Percentiles rank a stretch among this genome's conserved stretches.
Evolutionary conservation across 2,329 filamentous ascomycete genomes (phyloP).

Genomic region (Pseudogymnoascus sp.): DNA sequence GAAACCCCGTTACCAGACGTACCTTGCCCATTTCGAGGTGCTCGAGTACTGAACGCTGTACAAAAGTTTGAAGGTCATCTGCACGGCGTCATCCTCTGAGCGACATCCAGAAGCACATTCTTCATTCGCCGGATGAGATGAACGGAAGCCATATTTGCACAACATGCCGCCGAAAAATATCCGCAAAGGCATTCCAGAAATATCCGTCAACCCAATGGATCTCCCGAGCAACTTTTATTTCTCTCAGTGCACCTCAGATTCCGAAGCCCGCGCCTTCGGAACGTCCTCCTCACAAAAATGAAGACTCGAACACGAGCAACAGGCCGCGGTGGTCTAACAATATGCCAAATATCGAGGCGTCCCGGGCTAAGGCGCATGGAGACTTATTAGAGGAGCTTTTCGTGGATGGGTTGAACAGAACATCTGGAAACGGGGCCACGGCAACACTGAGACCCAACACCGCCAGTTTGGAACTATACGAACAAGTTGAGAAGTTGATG

Average conservation of each 20-base stretch:
- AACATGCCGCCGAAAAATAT: constrained; percentile 26
- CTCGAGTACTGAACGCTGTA: background rate
- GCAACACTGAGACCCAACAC: constrained; percentile 9
- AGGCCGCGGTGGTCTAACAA: background rate
- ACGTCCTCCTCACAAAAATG: background rate
- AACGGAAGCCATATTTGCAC: constrained; percentile 26
- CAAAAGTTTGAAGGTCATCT: constrained; percentile 6
- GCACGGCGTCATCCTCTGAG: background rate
- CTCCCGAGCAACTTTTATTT: constrained; percentile 26
- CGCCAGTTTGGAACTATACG: constrained; percentile 24
- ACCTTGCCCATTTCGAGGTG: background rate
- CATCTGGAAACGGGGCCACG: constrained; percentile 5
- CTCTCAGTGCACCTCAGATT: constrained; percentile 20
- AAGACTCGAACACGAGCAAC: background rate
- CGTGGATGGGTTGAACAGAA: constrained; percentile 23
- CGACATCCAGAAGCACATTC: constrained; percentile 3
- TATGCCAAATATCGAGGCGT: background rate
- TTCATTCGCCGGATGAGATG: constrained; percentile 21
- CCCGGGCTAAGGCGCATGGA: constrained; percentile 14
- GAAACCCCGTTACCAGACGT: constrained; percentile 1
- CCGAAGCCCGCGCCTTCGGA: constrained; percentile 3
- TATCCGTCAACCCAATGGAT: constrained; percentile 20
- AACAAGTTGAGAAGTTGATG: constrained; percentile 24
- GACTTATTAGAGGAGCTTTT: constrained; percentile 30
- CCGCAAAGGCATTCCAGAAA: constrained; percentile 16